Percentiles rank a stretch among this genome's conserved stretches.
phyloP scores from a whole-genome alignment of 2,329 filamentous ascomycete species.

The Pyricularia grisea region DNA sequence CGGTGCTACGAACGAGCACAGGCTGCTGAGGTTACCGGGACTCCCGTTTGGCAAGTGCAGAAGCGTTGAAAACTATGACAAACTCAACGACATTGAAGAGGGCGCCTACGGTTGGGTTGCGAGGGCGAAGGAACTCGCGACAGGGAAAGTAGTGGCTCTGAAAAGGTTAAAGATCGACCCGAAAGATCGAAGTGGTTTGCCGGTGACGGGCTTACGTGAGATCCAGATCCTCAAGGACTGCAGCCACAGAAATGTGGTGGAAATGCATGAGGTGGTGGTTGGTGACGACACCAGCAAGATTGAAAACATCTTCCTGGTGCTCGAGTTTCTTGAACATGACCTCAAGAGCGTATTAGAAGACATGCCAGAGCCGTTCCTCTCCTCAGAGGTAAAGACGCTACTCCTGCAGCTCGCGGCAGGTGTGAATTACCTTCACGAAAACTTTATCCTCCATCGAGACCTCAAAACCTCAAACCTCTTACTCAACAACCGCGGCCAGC shows the following conservation, averaged over 20 bases:
- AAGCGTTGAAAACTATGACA: constrained; percentile 81
- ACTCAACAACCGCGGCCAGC: constrained; percentile 86
- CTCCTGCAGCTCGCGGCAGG: constrained; percentile 74
- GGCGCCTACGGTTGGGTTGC: constrained; percentile 94
- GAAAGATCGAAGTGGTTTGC: constrained; percentile 64
- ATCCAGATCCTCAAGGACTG: constrained; percentile 84
- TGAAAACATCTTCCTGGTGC: constrained; percentile 76
- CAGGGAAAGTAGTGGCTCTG: constrained; percentile 75
- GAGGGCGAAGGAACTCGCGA: constrained; percentile 63
- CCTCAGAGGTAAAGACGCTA: constrained; percentile 86
- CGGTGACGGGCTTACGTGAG: constrained; percentile 86
- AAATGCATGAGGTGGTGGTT: constrained; percentile 74
- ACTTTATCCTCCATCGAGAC: constrained; percentile 90
- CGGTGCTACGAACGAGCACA: constrained; percentile 23
- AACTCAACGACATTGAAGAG: constrained; percentile 94
- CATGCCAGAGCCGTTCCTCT: constrained; percentile 88
- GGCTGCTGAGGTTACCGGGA: constrained; percentile 62
- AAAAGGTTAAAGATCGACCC: constrained; percentile 89
- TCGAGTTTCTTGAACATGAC: constrained; percentile 97
- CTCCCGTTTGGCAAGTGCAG: constrained; percentile 60
- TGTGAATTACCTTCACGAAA: constrained; percentile 73
- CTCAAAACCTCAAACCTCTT: constrained; percentile 91
- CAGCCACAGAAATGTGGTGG: constrained; percentile 73
- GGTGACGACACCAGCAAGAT: constrained; percentile 48
- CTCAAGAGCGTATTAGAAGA: constrained; percentile 87